Conservation (phyloP, 768 basidiomycete genomes). For the Leccinum uliginosum region DNA sequence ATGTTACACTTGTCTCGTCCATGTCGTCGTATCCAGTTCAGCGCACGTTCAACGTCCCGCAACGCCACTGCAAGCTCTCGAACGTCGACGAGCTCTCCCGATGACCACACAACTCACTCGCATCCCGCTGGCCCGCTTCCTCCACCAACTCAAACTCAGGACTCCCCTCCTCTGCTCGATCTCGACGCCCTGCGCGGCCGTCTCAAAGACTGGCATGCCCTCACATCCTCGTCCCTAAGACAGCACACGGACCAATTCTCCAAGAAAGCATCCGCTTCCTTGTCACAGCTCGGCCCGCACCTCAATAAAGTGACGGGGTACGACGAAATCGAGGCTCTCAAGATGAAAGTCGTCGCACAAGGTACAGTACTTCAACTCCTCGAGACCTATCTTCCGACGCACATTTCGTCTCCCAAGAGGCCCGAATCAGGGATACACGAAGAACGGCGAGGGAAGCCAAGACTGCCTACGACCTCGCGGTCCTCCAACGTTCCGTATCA, state of each 20-base stretch:
- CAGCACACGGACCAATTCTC: conserved; percentile 58
- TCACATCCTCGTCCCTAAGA: conserved; percentile 35
- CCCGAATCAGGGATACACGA: conserved; percentile 62
- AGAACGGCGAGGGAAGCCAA: conserved; percentile 71
- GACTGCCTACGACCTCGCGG: conserved; percentile 68
- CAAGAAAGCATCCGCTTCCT: conserved; percentile 47
- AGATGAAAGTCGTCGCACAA: conserved; percentile 70
- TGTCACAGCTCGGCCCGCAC: conserved; percentile 71
- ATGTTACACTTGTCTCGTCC: conserved; percentile 22
- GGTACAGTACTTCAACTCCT: conserved; percentile 48
- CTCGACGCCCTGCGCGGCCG: conserved; percentile 35
- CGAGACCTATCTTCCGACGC: not conserved
- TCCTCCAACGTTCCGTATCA: conserved; percentile 73
- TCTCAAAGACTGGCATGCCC: conserved; percentile 44
- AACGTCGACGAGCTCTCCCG: not conserved
- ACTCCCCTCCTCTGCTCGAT: conserved; percentile 6
- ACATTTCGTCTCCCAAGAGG: conserved; percentile 52
- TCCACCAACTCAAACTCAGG: conserved; percentile 1
- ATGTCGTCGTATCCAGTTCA: not conserved
- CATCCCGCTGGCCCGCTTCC: not conserved
- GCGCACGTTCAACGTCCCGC: not conserved
- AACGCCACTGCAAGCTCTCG: not conserved
- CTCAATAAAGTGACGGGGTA: conserved; percentile 91
- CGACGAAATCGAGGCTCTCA: conserved; percentile 80
- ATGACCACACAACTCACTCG: not conserved